Percentiles rank a stretch among this genome's conserved stretches.
Evolutionary conservation across 768 basidiomycete genomes (phyloP).

Genomic region (Rhodotorula sphaerocarpa): DNA sequence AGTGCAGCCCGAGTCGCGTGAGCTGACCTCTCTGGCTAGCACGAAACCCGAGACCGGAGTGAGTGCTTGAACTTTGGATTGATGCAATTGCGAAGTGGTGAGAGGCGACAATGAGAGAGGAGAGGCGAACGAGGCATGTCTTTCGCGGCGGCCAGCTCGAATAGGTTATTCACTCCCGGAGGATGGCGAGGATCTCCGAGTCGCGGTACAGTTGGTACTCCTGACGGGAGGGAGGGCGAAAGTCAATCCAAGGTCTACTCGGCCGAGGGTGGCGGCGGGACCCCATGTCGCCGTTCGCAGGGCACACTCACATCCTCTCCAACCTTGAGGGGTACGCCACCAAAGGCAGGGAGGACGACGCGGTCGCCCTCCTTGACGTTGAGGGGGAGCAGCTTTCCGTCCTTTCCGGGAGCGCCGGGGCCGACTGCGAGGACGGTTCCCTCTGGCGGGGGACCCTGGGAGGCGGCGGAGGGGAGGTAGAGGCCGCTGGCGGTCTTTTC

Average conservation of each 20-base stretch:
- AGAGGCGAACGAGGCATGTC: too few species aligned
- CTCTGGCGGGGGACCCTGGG: conserved; percentile 79
- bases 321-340: conserved; percentile 89
- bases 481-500: conserved; percentile 97
- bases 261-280: too few species aligned
- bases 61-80: too few species aligned
- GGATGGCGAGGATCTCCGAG: conserved; percentile 89
- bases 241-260: too few species aligned
- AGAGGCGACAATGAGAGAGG: too few species aligned
- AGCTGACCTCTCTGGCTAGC: too few species aligned
- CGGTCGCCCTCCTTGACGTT: conserved; percentile 80
- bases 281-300: too few species aligned
- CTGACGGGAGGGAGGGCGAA: too few species aligned
- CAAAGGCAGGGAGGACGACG: conserved; percentile 91
- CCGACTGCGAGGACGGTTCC: conserved; percentile 93
- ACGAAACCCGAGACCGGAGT: too few species aligned
- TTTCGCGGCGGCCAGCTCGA: too few species aligned
- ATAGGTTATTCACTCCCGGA: conserved; percentile 71
- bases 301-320: conserved; percentile 74
- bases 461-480: conserved; percentile 86
- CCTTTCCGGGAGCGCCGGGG: conserved; percentile 84
- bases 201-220: conserved; percentile 95
- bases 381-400: conserved; percentile 65
- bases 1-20: too few species aligned
- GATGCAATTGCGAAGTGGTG: too few species aligned